A percentile compares a stretch with the other conserved stretches of the same genome.
These are phyloP conservation scores for Phaffomyces thermotolerans DNA, from an alignment of 805 yeast species.

Conservation along the genomic window DNA sequence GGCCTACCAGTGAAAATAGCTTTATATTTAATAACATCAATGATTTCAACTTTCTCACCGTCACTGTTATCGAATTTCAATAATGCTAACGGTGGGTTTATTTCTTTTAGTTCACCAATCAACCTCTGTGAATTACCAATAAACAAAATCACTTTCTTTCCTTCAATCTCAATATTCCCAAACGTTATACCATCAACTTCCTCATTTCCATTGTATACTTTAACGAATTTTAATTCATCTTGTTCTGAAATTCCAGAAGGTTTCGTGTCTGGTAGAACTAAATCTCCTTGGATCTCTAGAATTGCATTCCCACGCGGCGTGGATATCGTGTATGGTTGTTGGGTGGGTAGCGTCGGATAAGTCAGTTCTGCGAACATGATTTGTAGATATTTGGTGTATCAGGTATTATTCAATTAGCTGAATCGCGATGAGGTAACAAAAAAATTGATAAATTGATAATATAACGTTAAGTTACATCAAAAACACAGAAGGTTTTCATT, in stretches of 20 bases:
- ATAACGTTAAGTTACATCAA: too few relatives aligned
- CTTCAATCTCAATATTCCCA: slow-evolving; percentile 43
- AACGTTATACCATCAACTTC: slow-evolving; percentile 35
- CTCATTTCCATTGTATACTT: slow-evolving; percentile 6
- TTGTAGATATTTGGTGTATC: background rate
- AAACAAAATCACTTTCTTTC: slow-evolving; percentile 45
- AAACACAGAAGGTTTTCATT: too few relatives aligned
- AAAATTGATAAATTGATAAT: too few relatives aligned
- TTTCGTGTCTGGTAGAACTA: slow-evolving; percentile 39
- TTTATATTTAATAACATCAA: slow-evolving; percentile 54
- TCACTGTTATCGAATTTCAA: slow-evolving; percentile 35
- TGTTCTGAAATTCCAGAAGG: slow-evolving; percentile 28
- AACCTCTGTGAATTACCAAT: slow-evolving; percentile 67
- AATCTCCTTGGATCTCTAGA: slow-evolving; percentile 69
- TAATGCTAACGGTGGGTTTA: slow-evolving; percentile 62
- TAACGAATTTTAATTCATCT: slow-evolving; percentile 30
- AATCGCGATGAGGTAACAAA: background rate
- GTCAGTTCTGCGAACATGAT: background rate
- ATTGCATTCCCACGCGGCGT: slow-evolving; percentile 55
- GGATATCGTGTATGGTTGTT: slow-evolving; percentile 20
- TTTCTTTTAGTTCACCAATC: slow-evolving; percentile 49
- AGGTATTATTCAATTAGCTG: too few relatives aligned
- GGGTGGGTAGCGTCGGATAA: background rate
- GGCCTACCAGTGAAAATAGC: slow-evolving; percentile 63
- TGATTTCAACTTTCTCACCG: slow-evolving; percentile 35